Base-by-base conservation (phyloP, 129 eudicot species). In the Lactuca sativa region DNA sequence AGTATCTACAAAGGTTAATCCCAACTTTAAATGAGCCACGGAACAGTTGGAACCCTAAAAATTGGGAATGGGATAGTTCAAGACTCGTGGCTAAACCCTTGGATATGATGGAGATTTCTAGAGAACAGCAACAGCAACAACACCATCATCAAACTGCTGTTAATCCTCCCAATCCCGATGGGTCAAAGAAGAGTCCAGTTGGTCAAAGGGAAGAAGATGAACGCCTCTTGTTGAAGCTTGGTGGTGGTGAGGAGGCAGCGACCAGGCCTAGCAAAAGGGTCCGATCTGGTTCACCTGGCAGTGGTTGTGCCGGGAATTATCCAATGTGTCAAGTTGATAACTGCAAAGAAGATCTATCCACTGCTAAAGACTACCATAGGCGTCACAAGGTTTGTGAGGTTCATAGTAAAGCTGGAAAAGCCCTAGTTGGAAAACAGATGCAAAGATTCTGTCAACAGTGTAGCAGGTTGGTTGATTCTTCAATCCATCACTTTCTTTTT, bases 401-500 rank as follows among this genome's bases (percentile, higher is more conserved):
- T 78, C 98, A 92, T 70, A 89, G 96, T 73, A 92, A 92, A 73
- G 95, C 98, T 47, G 82, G 82, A 15, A 75, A 85, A 53, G 98
- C 98, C 17, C 77, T 86, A 34, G 98, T 92, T 15, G 92, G 95
- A 60, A 86, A 89, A 77, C 96, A 92, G 75, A 89, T 89, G 96
- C 98, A 92, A 67, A 78, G 98, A 77, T 92, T 92, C 64, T 92
- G 98, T 76, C 98, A 92, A 72, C 98, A 92, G 82, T 92, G 98
- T 73, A 92, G 98, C 91, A 89, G 98, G 98, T 92, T 77, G 4
- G 73, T 74, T 49, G n/a, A 9, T 72, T 75, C 12, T 47, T 12
- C n/a, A 11, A 47, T 2, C 14, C n/a, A 47, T 12, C 15, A 11
- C 52, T 10, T 43, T 12, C 52, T 47, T 5, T 10, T 47, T 47